A percentile compares a stretch with the other conserved stretches of the same genome.
These are phyloP conservation scores for Colletotrichum sp. DNA, from an alignment of 2,329 filamentous ascomycete genomes.

Conservation along the genomic window DNA sequence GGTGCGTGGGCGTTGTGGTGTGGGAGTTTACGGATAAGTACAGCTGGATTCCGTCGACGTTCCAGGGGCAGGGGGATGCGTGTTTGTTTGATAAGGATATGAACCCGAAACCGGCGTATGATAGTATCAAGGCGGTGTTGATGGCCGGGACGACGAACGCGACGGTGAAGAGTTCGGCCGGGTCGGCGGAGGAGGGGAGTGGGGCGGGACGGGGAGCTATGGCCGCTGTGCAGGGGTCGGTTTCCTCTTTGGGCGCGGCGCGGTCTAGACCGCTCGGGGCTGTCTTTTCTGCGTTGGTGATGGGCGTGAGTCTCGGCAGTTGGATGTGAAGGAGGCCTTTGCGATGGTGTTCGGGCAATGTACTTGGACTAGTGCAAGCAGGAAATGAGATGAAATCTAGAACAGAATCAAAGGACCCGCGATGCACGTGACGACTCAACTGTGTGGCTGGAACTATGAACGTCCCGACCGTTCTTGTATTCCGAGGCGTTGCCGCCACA, in stretches of 20 bases:
- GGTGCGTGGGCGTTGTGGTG: conserved; percentile 47
- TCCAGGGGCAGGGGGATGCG: conserved; percentile 41
- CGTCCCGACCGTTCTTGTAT: background rate
- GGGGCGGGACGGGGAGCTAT: background rate
- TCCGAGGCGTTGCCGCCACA: background rate
- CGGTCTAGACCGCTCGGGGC: background rate
- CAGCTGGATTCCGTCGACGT: conserved; percentile 43
- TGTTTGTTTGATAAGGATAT: conserved; percentile 41
- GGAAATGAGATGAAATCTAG: background rate
- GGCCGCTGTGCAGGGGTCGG: background rate
- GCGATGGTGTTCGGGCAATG: no score
- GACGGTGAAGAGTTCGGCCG: background rate
- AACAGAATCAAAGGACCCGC: background rate
- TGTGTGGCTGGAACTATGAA: background rate
- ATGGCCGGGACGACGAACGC: background rate
- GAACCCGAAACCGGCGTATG: conserved; percentile 44
- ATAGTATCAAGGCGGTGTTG: conserved; percentile 38
- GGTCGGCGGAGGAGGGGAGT: background rate
- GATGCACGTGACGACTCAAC: background rate
- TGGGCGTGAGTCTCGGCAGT: background rate
- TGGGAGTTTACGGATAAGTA: conserved; percentile 49
- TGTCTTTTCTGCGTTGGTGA: background rate
- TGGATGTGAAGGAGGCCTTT: background rate
- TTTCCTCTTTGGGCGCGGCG: background rate
- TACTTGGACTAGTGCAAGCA: background rate